Evolutionary conservation across 345 rosid genomes (phyloP).

Genomic region (Rhizophora mangle): DNA sequence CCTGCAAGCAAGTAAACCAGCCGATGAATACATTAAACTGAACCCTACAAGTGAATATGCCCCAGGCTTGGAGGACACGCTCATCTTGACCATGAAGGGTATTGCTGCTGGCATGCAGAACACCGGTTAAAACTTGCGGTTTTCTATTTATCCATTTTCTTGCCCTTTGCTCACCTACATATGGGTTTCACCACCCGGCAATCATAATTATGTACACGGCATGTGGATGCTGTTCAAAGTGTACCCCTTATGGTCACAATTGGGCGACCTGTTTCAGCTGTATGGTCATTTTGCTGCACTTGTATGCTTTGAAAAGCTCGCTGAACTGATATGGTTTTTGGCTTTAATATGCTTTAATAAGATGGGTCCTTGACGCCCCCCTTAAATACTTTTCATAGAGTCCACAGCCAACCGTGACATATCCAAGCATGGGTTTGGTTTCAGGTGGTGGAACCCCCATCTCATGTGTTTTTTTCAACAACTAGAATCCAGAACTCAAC

Average conservation of each 20-base stretch:
- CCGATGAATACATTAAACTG: conserved; percentile 68
- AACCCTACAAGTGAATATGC: conserved; percentile 85
- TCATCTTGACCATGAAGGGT: conserved; percentile 98
- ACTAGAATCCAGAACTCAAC: background rate
- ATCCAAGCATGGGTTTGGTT: background rate
- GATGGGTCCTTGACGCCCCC: too few species aligned
- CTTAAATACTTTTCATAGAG: too few species aligned
- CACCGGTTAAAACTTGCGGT: conserved; percentile 56
- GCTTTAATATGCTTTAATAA: too few species aligned
- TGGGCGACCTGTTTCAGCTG: background rate
- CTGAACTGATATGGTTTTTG: background rate
- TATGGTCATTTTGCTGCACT: background rate
- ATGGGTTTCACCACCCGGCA: background rate
- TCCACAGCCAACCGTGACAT: too few species aligned
- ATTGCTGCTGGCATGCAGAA: conserved; percentile 94
- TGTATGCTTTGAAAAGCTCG: background rate
- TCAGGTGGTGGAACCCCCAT: background rate
- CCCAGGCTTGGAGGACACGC: conserved; percentile 94
- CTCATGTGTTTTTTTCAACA: background rate
- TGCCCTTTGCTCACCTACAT: background rate
- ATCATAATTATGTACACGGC: background rate
- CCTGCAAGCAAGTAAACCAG: conserved; percentile 68
- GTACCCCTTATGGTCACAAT: background rate
- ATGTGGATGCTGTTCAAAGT: background rate
- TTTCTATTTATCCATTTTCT: background rate